phyloP scores from a whole-genome alignment of 192 early-diverging fungal species.

The Glomus cerebriforme region DNA sequence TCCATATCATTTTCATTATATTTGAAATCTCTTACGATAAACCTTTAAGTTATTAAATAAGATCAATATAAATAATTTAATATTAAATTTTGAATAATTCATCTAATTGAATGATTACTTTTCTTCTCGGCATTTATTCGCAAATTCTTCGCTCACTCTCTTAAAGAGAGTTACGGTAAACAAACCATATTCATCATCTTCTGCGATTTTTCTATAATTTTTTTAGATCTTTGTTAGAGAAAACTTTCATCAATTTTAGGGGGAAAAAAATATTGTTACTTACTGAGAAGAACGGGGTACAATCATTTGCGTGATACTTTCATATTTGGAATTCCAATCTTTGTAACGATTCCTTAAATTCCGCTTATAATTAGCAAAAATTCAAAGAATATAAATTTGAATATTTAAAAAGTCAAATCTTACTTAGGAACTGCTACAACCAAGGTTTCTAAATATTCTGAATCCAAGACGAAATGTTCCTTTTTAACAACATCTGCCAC shows the following conservation, averaged over 20 bases:
- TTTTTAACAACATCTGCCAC: constrained; percentile 89
- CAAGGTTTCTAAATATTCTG: constrained; percentile 90
- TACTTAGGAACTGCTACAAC: constrained; percentile 95
- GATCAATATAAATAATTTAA: background rate
- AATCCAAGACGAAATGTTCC: constrained; percentile 88
- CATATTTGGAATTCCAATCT: constrained; percentile 88
- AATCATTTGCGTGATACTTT: constrained; percentile 90
- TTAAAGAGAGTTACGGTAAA: constrained; percentile 93
- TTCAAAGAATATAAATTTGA: background rate
- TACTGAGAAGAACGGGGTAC: constrained; percentile 93
- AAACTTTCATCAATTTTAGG: background rate
- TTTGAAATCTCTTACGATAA: constrained; percentile 94
- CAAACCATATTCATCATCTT: constrained; percentile 94
- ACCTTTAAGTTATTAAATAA: constrained; percentile 51
- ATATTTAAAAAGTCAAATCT: background rate
- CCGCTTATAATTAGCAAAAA: background rate
- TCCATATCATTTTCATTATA: constrained; percentile 81
- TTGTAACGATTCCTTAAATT: constrained; percentile 59
- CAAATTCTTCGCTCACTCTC: constrained; percentile 88
- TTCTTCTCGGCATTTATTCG: constrained; percentile 83
- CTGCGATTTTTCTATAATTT: constrained; percentile 70
- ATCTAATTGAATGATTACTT: constrained; percentile 51
- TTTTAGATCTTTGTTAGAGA: background rate
- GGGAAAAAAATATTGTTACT: constrained; percentile 23
- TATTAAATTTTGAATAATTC: background rate